Evolutionary conservation across 208 protist genomes (phyloP), one percentile per base, ranked within the genome.

Genomic region (Porcisia hertigi): DNA sequence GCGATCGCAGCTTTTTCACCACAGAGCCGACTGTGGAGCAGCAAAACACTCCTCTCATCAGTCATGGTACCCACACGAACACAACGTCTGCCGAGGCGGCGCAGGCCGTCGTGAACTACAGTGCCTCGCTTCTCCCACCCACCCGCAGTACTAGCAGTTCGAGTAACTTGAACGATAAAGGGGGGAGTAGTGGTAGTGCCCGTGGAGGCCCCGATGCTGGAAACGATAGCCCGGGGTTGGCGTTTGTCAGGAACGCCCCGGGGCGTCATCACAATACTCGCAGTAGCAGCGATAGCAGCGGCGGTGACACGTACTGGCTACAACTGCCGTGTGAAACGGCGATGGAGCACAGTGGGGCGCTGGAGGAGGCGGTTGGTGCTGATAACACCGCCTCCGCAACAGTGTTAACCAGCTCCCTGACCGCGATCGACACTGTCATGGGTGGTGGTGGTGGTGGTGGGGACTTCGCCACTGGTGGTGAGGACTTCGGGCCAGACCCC

Each of bases 61-160:
- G 59, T 3, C 53, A 71, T 41, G 73, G 67, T 23, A 71, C 73
- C 52, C 57, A 60, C 39, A 75, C 41, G 3, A 57, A 71, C 53
- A 43, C 66, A 18, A 71, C 73, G 1, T 67, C 78, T 47, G 41
- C 58, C 8, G 60, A 78, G 34, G 73, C 54, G n/a, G 59, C 66
- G 12, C 73, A 75, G 60, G 73, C 65, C n/a, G 78, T 67, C 53
- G 78, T 49, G 49, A 34, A 39, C 49, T 71, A 75, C 73, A 82
- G 69, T 69, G 34, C 73, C 20, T 82, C 78, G 11, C n/a, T 74
- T 18, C 69, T 78, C 6, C 73, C 73, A 47, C 78, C 78, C 39
- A 77, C 63, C 23, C 78, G 64, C 58, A 76, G 77, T 59, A 72
- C 69, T 66, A 76, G 77, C 59, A 82, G 67, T 49, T 36, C 53